phyloP scores from a whole-genome alignment of 805 yeast species.

The Starmera caribaea region DNA sequence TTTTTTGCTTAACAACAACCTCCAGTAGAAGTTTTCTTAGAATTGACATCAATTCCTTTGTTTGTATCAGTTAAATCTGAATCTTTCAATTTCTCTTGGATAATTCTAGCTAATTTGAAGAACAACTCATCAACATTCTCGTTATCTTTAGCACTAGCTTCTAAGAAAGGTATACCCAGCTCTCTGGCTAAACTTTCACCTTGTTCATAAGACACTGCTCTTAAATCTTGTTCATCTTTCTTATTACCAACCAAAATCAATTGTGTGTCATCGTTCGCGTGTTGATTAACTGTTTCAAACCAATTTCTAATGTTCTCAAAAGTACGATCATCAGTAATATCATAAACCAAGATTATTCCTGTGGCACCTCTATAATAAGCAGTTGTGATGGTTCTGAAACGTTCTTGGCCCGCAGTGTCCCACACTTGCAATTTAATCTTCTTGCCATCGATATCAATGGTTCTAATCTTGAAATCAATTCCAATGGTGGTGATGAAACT shows the following conservation, averaged over 20 bases:
- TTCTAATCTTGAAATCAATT: slow-evolving; percentile 94
- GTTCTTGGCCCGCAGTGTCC: slow-evolving; percentile 98
- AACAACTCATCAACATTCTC: slow-evolving; percentile 88
- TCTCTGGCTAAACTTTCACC: slow-evolving; percentile 85
- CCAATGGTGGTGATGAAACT: slow-evolving; percentile 97
- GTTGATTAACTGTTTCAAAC: slow-evolving; percentile 93
- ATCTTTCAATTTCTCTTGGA: slow-evolving; percentile 64
- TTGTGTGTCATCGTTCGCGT: slow-evolving; percentile 94
- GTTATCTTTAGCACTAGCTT: slow-evolving; percentile 93
- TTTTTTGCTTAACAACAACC: slow-evolving; percentile 13
- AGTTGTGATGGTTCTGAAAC: slow-evolving; percentile 91
- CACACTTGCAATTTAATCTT: slow-evolving; percentile 90
- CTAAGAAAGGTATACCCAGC: slow-evolving; percentile 84
- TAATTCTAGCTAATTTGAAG: slow-evolving; percentile 77
- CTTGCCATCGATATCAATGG: slow-evolving; percentile 88
- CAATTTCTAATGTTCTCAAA: slow-evolving; percentile 90
- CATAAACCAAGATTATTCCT: slow-evolving; percentile 79
- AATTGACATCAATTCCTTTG: slow-evolving; percentile 16
- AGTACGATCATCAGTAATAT: slow-evolving; percentile 82
- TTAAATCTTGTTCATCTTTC: slow-evolving; percentile 79
- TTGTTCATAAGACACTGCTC: slow-evolving; percentile 83
- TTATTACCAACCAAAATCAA: slow-evolving; percentile 92
- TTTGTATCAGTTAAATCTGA: slow-evolving; percentile 21
- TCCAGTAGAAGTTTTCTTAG: slow-evolving; percentile 2
- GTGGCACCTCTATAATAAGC: slow-evolving; percentile 86